A percentile compares a stretch with the other conserved stretches of the same genome.
Evolutionary conservation across 768 basidiomycete species (phyloP).

Genomic region (Suillus discolor): DNA sequence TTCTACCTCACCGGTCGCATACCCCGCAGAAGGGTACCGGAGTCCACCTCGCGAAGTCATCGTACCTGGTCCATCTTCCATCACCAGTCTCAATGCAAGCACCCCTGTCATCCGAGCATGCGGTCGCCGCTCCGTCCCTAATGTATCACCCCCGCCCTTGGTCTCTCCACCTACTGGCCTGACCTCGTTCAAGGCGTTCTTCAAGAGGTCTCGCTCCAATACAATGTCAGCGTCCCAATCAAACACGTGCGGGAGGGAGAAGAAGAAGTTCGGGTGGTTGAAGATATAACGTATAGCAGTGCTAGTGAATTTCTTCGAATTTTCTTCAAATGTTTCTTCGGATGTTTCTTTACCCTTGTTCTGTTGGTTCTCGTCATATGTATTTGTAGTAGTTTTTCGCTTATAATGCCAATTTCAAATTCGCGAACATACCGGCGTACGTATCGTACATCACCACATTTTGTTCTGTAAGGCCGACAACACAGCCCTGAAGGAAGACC

Average conservation of each 20-base stretch:
- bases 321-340: not conserved
- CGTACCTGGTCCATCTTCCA: constrained; percentile 3
- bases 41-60: constrained; percentile 24
- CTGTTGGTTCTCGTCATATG: not conserved
- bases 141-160: constrained; percentile 14
- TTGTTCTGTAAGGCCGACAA: not conserved
- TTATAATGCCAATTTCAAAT: constrained; percentile 3
- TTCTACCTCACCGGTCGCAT: constrained; percentile 33
- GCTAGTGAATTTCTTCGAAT: not conserved
- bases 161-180: constrained; percentile 19
- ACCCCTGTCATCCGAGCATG: constrained; percentile 14
- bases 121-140: constrained; percentile 24
- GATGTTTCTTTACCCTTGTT: not conserved
- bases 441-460: not conserved
- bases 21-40: constrained; percentile 32
- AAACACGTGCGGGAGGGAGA: constrained; percentile 24
- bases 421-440: not conserved
- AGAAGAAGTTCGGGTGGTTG: constrained; percentile 33
- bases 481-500: not conserved
- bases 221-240: constrained; percentile 18
- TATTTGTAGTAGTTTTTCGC: constrained; percentile 3
- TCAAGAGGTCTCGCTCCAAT: constrained; percentile 31
- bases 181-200: constrained; percentile 26
- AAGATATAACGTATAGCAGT: constrained; percentile 22
- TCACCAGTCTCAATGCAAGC: constrained; percentile 8